Evolutionary conservation across 1,284 basidiomycete genomes (phyloP).

Genomic region (Naganishia liquefaciens): DNA sequence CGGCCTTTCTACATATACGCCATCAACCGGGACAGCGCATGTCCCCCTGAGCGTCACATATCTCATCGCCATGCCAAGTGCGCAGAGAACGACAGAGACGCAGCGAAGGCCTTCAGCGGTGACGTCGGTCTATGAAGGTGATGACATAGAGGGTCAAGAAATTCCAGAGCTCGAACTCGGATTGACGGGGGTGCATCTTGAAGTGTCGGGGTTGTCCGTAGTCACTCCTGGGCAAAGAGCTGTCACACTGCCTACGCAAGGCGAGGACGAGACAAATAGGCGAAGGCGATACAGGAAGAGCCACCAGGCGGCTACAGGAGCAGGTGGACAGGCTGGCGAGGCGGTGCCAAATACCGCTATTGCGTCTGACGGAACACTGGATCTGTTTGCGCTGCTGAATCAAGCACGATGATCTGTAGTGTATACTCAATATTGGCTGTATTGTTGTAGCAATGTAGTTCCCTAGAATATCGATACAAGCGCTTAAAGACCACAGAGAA

Average conservation of each 20-base stretch:
- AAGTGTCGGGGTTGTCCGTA: background rate
- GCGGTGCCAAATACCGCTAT: background rate
- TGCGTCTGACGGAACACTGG: constrained; percentile 14
- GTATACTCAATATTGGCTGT: background rate
- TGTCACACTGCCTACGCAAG: background rate
- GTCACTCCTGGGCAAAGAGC: background rate
- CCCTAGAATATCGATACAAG: background rate
- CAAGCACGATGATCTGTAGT: background rate
- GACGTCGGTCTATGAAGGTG: background rate
- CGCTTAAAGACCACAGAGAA: background rate
- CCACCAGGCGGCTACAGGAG: constrained; percentile 1
- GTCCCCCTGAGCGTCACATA: constrained; percentile 30
- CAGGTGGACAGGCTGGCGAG: background rate
- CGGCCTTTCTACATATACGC: constrained; percentile 1
- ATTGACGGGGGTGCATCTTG: constrained; percentile 21
- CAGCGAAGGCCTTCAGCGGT: background rate
- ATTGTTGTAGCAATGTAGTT: constrained; percentile 3
- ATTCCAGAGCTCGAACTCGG: constrained; percentile 31
- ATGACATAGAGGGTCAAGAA: constrained; percentile 26
- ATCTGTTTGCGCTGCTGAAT: constrained; percentile 16
- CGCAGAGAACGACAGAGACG: background rate
- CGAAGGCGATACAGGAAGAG: background rate
- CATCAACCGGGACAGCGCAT: constrained; percentile 3
- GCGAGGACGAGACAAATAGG: background rate
- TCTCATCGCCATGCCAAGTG: constrained; percentile 31